Evolutionary conservation across 108 stramenopile genomes (phyloP), one percentile per base, ranked within the genome.

Genomic region (Chaetoceros tenuissimus): DNA sequence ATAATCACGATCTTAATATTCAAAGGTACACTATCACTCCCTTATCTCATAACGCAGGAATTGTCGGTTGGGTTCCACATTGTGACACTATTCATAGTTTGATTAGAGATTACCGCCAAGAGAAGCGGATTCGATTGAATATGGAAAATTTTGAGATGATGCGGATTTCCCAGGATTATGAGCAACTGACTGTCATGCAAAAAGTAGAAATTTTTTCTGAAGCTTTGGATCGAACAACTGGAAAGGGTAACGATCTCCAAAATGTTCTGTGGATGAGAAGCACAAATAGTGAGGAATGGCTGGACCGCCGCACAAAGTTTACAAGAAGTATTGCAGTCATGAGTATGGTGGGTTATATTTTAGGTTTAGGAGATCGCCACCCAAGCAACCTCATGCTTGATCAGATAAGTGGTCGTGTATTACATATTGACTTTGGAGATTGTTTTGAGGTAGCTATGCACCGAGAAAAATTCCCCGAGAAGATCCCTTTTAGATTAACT

Each of bases 381-480:
- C 97, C 94, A 23, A 87, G 84, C 17, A 95, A 95, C 62, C 57
- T 94, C 17, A 94, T 96, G 94, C 58, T 95, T 8, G 90, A 96
- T 68, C 84, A 93, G 48, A 55, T 83, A 26, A 96, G 87, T 46
- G 97, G 97, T 3, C 89, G 94, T 57, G 89, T 98, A 25, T 60
- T 98, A 22, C 97, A 98, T 73, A 96, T 97, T 67, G 96, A 95
- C 75, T 89, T 94, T 56, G 92, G 90, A 55, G 92, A 94, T 59
- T 96, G 99, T 63, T 99, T 98, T 49, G 99, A 99, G 70, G 98
- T 99, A 47, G 96, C 98, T 46, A 97, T 95, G 96, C 84, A 93
- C 51, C 84, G 99, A 22, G 97, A 97, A 7, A 99, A 97, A 62
- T 98, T 85, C 52, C 99, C 99, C 3, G 99, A 99, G 68, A 93